These are phyloP conservation scores for Solanum tarijense DNA, from an alignment of 257 asterid genomes.

Conservation along the genomic window DNA sequence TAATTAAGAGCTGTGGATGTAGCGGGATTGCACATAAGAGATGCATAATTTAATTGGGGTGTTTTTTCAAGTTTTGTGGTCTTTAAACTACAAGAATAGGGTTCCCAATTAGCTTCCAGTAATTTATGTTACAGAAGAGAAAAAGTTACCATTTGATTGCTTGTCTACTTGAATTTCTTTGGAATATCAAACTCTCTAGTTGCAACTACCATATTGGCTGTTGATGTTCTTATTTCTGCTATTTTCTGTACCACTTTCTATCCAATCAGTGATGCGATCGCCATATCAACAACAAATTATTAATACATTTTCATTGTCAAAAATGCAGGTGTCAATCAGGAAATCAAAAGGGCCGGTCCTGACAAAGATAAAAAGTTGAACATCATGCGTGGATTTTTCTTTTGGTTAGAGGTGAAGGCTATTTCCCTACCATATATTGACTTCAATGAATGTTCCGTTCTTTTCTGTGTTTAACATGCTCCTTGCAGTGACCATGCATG, in stretches of 20 bases:
- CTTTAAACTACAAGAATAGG: neutral
- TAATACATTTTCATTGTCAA: neutral
- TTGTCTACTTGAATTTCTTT: neutral
- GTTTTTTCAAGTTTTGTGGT: neutral
- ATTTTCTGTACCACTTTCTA: neutral
- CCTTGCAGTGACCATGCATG: neutral
- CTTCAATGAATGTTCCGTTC: neutral
- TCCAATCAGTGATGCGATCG: too few relatives aligned
- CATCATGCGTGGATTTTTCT: conserved; percentile 45
- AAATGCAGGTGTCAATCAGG: conserved; percentile 23
- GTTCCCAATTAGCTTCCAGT: neutral
- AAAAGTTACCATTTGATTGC: neutral
- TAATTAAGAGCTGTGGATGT: neutral
- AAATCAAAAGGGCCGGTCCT: neutral
- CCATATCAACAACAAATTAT: neutral
- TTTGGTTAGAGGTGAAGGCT: conserved; percentile 34
- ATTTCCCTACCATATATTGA: neutral
- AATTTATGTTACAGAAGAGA: neutral
- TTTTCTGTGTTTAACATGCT: neutral
- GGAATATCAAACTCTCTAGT: neutral
- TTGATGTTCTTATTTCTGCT: neutral
- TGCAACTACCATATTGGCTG: neutral
- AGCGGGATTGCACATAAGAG: neutral
- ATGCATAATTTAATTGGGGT: neutral
- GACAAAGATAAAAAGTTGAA: conserved; percentile 11